phyloP scores from a whole-genome alignment of 1,139 yeast species.

The Hemisphaericaspora subhashii region DNA sequence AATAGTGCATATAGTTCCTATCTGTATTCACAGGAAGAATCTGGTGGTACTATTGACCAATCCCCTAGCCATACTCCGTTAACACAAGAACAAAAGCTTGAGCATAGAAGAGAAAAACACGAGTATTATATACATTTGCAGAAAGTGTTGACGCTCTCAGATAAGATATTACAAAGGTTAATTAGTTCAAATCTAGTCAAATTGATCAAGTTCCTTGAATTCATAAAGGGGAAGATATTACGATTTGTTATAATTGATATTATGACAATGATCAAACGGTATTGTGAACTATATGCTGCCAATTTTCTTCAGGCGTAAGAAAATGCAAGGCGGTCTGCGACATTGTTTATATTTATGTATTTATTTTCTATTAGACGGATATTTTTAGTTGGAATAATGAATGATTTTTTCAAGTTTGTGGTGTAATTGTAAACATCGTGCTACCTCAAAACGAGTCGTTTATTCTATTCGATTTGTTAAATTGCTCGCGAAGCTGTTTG shows the following conservation, averaged over 20 bases:
- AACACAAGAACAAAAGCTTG: constrained; percentile 27
- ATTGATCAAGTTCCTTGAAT: constrained; percentile 34
- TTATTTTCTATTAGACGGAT: too few species aligned
- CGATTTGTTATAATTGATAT: constrained; percentile 42
- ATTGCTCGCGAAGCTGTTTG: too few species aligned
- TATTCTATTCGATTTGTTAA: too few species aligned
- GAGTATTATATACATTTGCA: constrained; percentile 38
- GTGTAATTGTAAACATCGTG: too few species aligned
- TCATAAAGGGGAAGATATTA: constrained; percentile 36
- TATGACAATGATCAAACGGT: constrained; percentile 37
- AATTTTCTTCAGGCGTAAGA: neutral
- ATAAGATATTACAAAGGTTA: constrained; percentile 15
- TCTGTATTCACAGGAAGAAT: neutral
- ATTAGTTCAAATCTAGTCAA: constrained; percentile 16
- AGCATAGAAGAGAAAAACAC: constrained; percentile 34
- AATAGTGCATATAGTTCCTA: neutral
- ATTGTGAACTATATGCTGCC: constrained; percentile 24
- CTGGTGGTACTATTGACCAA: neutral
- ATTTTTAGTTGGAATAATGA: too few species aligned
- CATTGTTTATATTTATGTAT: too few species aligned
- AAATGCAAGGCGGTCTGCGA: too few species aligned
- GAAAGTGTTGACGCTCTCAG: constrained; percentile 20
- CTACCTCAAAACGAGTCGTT: too few species aligned
- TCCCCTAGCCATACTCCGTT: constrained; percentile 12
- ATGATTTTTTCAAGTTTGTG: too few species aligned